Evolutionary conservation across 306 rosid genomes (phyloP).

Genomic region (Crotalaria pallida): DNA sequence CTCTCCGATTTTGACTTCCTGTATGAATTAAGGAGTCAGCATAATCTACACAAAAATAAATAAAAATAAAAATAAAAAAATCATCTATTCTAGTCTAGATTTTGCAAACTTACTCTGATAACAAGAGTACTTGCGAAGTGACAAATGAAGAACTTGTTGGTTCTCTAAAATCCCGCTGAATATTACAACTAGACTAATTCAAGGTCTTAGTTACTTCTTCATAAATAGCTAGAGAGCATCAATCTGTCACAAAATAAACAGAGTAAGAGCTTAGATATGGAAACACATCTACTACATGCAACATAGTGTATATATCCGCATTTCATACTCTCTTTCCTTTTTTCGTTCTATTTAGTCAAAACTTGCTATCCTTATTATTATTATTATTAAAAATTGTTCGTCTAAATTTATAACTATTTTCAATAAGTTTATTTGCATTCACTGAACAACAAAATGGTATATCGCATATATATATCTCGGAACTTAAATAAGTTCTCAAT

Average conservation of each 20-base stretch:
- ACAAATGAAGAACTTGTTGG: not conserved
- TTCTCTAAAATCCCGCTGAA: conserved; percentile 17
- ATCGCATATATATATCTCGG: conserved; percentile 13
- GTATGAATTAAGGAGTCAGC: conserved; percentile 17
- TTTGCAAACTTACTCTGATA: conserved; percentile 22
- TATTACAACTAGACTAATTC: conserved; percentile 16
- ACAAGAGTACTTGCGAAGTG: conserved; percentile 15
- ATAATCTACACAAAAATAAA: conserved; percentile 5
- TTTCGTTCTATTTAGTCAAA: not conserved
- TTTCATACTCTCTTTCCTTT: not conserved
- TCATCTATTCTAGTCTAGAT: not conserved
- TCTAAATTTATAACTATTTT: not conserved
- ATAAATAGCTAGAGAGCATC: conserved; percentile 18
- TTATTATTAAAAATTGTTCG: not conserved
- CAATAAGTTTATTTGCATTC: not conserved
- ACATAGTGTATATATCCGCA: not conserved
- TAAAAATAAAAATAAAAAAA: not conserved
- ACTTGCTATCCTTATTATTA: not conserved
- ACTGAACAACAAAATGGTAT: not conserved
- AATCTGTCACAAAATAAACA: conserved; percentile 25
- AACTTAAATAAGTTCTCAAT: conserved; percentile 10
- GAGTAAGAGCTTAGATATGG: conserved; percentile 16
- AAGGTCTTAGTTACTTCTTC: conserved; percentile 21
- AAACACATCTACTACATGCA: not conserved
- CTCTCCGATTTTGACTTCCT: conserved; percentile 25